phyloP scores from a whole-genome alignment of 805 yeast species.

The Hanseniaspora osmophila region DNA sequence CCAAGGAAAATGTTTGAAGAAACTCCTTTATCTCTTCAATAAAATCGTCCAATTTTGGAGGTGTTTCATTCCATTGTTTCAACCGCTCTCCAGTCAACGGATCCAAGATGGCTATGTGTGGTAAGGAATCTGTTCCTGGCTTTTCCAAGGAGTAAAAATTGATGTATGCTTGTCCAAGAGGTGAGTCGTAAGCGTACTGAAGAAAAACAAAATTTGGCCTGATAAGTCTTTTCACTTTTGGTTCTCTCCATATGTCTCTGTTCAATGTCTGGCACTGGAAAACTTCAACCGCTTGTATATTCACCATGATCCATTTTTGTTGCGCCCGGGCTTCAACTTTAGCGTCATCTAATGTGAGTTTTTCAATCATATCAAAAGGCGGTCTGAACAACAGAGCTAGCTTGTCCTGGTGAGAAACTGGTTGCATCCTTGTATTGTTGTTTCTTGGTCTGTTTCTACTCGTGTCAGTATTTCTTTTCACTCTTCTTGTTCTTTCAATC shows the following conservation, averaged over 20 bases:
- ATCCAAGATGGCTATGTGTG: constrained; percentile 85
- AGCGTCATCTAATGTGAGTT: constrained; percentile 44
- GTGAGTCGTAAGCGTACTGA: constrained; percentile 71
- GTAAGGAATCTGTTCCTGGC: constrained; percentile 29
- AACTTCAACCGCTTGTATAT: constrained; percentile 74
- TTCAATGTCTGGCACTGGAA: constrained; percentile 82
- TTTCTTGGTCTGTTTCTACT: constrained; percentile 16
- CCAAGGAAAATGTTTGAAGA: constrained; percentile 47
- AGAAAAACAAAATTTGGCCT: constrained; percentile 61
- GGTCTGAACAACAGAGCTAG: constrained; percentile 80
- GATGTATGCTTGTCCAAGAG: constrained; percentile 54
- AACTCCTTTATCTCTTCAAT: constrained; percentile 57
- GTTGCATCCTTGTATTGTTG: constrained; percentile 27
- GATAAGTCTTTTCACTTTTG: constrained; percentile 48
- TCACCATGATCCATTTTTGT: constrained; percentile 72
- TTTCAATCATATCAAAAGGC: constrained; percentile 78
- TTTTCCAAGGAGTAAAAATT: constrained; percentile 58
- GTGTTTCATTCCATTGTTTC: constrained; percentile 53
- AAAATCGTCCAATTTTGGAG: constrained; percentile 49
- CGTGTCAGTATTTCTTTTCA: constrained; percentile 13
- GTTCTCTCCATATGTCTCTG: constrained; percentile 82
- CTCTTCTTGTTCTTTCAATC: constrained; percentile 18
- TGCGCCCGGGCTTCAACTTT: constrained; percentile 43
- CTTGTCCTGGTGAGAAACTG: constrained; percentile 36
- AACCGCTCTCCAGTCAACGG: constrained; percentile 92